Base-by-base conservation (phyloP, 1,284 basidiomycete species). In the Austroboletus novae-zelandiae region DNA sequence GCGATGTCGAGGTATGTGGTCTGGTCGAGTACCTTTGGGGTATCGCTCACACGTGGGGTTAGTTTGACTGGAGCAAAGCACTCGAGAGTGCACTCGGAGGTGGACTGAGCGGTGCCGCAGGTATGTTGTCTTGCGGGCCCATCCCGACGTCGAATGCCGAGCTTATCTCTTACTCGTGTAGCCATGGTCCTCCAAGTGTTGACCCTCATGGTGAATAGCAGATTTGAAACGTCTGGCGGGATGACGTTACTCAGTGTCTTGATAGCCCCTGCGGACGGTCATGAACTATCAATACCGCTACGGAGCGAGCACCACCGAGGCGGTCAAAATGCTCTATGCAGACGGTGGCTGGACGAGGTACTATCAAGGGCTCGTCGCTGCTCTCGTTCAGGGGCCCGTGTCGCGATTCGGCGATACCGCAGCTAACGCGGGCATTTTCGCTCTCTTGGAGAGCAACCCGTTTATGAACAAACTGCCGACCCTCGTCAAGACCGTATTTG, bases 201-300 rank as follows among this genome's bases (percentile, higher is more conserved):
- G 40, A 83, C 84, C 1, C 77, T 94, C 48, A 94, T 94, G 90
- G 84, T 82, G 61, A 50, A 51, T 57, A 56, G 9, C 25, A 6
- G 7, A 27, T 9, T 9, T 27, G 25, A 27, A 1, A 23, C 25
- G 25, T 27, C 25, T 27, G 25, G 6, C 18, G 15, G 15, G 14
- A n/a, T 37, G 5, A 15, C n/a, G 17, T 9, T 47, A n/a, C 45
- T 62, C 41, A 64, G 8, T 27, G 13, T 34, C 15, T 52, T 23
- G 29, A 30, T 40, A 75, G 84, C 89, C 89, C 2, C 67, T 91
- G 2, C 80, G 91, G 23, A 96, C 92, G 2, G 78, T 93, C 50
- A 94, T 95, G 92, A 95, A 95, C 74, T 94, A 91, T 65, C 91
- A 91, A 70, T 91, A 90, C 63, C 81, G 87, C 44, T 94, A 84